Evolutionary conservation across 2,329 filamentous ascomycete genomes (phyloP), one percentile per base, ranked within the genome.

Genomic region (Pestalotiopsis sp.): DNA sequence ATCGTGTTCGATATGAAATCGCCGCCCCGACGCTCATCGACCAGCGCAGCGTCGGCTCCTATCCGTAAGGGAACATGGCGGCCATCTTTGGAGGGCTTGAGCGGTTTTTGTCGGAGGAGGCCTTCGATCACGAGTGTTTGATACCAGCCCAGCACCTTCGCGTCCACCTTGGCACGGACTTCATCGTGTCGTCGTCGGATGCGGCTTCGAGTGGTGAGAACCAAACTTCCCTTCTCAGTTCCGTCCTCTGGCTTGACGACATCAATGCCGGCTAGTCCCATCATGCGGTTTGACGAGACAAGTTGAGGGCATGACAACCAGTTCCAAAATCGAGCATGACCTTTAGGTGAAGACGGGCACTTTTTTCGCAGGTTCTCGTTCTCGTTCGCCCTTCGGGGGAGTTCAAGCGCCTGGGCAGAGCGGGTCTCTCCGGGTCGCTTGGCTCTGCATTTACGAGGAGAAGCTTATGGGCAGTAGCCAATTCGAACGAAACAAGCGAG

Each of bases 21-120:
- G 57, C 81, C 79, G 58, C 85, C 85, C 36, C 85, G 84, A 67
- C 86, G 82, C 45, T 84, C 78, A 73, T 89, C 87, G 66, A 85
- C 73, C 27, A 88, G 78, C 20, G 82, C 78, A 52, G 79, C 72
- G 41, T 79, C 75, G 63, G 78, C 76, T 71, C 81, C 77, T 71
- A 84, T 73, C 64, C 75, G 74, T 49, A 86, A 77, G 4, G 84
- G 84, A 25, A 87, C 80, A 68, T 80, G 82, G 13, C 85, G 82
- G 39, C 94, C 94, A 78, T 95, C 91, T 72, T 91, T 89, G 69
- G 90, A 94, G 2, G 91, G 89, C 12, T 88, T 89, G 56, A 94
- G 85, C 4, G 91, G 88, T 73, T 92, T 87, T 71, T 90, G 90
- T 62, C 88, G 85, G n/a, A 92, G 78, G 39, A 92, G 79, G 36